A percentile compares a stretch with the other conserved stretches of the same genome.
Evolutionary conservation across 2,329 filamentous ascomycete genomes (phyloP).

Genomic region (Cladosporium oxysporum): DNA sequence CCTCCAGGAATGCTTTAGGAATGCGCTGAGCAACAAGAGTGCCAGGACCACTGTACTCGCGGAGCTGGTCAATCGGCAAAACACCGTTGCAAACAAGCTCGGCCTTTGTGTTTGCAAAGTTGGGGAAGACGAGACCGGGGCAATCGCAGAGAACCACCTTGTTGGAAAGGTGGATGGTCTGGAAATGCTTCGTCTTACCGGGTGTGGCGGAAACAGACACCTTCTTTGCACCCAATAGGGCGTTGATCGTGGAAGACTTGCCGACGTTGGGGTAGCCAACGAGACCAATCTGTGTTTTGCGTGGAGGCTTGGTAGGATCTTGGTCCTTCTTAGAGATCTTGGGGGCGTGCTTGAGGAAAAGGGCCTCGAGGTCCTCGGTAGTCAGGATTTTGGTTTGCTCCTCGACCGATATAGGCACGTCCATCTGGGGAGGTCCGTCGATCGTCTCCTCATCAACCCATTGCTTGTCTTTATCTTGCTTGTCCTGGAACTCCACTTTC

Average conservation of each 20-base stretch:
- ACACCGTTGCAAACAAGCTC: conserved; percentile 95
- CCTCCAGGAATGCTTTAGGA: conserved; percentile 85
- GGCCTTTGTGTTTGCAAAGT: conserved; percentile 94
- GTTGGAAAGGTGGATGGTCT: conserved; percentile 92
- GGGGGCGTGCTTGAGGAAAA: conserved; percentile 78
- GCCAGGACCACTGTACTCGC: conserved; percentile 87
- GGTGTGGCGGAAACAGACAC: conserved; percentile 96
- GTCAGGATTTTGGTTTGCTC: conserved; percentile 73
- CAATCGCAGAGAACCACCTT: conserved; percentile 94
- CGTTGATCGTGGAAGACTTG: conserved; percentile 99
- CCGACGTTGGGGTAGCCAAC: conserved; percentile 99
- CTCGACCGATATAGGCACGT: conserved; percentile 42
- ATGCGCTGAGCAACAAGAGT: conserved; percentile 81
- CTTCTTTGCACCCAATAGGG: conserved; percentile 96
- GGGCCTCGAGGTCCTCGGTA: conserved; percentile 85
- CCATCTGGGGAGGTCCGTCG: conserved; percentile 36
- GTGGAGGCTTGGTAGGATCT: conserved; percentile 50
- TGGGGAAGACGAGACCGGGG: conserved; percentile 96
- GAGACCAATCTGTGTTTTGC: conserved; percentile 85
- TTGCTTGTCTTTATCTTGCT: conserved; percentile 43
- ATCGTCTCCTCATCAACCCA: conserved; percentile 44
- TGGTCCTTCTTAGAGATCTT: conserved; percentile 43
- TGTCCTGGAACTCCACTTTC: conserved; percentile 42
- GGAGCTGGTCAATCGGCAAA: conserved; percentile 91
- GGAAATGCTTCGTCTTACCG: conserved; percentile 99